These are phyloP conservation scores for Linum trigynum DNA, from an alignment of 345 rosid genomes.

Conservation along the genomic window DNA sequence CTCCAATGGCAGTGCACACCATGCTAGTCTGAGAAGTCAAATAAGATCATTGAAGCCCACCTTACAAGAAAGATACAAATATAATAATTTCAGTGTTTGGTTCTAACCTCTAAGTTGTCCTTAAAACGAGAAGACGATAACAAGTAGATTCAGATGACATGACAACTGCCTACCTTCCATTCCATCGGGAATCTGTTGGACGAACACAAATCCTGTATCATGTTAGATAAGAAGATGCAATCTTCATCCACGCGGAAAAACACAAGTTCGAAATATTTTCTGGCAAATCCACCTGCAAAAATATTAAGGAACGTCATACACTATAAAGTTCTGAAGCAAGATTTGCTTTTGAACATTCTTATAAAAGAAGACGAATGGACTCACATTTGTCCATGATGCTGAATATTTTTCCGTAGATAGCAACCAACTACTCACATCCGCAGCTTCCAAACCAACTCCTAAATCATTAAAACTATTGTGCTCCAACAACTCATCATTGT, in stretches of 20 bases:
- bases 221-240: not conserved
- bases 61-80: no score
- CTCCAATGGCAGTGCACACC: no score
- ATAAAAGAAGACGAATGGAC: slow-evolving; percentile 22
- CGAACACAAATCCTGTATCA: no score
- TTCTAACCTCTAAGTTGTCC: no score
- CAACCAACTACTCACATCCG: slow-evolving; percentile 58
- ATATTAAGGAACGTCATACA: not conserved
- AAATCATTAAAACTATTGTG: slow-evolving; percentile 22
- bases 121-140: no score
- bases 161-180: no score
- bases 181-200: no score
- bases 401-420: slow-evolving; percentile 70
- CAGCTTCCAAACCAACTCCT: slow-evolving; percentile 21
- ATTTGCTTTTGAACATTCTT: not conserved
- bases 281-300: slow-evolving; percentile 71
- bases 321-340: not conserved
- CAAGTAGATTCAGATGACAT: no score
- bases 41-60: no score
- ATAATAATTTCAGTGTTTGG: no score
- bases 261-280: slow-evolving; percentile 67
- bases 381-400: slow-evolving; percentile 75
- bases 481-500: slow-evolving; percentile 32
- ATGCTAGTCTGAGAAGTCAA: no score
- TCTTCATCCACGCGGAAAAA: slow-evolving; percentile 74